These are phyloP conservation scores for Coemansia sp. DNA, from an alignment of 192 early-diverging fungal genomes.

Conservation along the genomic window DNA sequence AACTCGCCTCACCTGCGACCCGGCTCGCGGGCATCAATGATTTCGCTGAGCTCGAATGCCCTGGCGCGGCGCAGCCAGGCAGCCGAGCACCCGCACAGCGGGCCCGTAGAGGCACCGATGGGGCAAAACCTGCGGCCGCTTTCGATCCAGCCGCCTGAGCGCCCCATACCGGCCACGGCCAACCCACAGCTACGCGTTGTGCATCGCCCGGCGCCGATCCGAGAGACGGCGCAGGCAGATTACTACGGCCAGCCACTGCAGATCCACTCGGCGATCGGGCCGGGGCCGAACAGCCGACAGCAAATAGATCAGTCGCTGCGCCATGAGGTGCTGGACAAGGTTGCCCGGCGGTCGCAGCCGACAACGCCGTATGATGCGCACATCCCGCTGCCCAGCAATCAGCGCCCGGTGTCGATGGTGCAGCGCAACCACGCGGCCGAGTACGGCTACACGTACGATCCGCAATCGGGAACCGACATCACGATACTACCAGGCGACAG, in stretches of 20 bases:
- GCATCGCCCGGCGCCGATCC: slow-evolving; percentile 8
- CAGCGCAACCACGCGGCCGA: slow-evolving; percentile 12
- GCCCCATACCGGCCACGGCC: background rate
- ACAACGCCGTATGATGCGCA: slow-evolving; percentile 28
- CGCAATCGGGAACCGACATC: slow-evolving; percentile 11
- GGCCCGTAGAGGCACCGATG: background rate
- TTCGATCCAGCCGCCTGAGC: background rate
- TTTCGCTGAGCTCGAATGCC: slow-evolving; percentile 6
- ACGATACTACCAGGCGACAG: slow-evolving; percentile 39
- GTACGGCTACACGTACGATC: slow-evolving; percentile 1
- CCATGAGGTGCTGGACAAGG: slow-evolving; percentile 43
- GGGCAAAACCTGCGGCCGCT: slow-evolving; percentile 4
- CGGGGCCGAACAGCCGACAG: slow-evolving; percentile 2
- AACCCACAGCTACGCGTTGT: slow-evolving; percentile 6
- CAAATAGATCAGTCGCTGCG: slow-evolving; percentile 23
- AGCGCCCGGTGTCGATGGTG: slow-evolving; percentile 12
- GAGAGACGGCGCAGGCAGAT: slow-evolving; percentile 10
- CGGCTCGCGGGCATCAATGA: slow-evolving; percentile 24
- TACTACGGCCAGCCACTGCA: slow-evolving; percentile 26
- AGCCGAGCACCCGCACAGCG: background rate
- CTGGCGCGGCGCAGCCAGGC: slow-evolving; percentile 7
- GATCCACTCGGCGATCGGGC: slow-evolving; percentile 20
- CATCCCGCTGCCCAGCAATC: slow-evolving; percentile 7
- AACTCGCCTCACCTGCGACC: slow-evolving; percentile 27
- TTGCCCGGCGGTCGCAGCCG: slow-evolving; percentile 42